Conservation (phyloP, 768 basidiomycete genomes). For the Collybia nuda region DNA sequence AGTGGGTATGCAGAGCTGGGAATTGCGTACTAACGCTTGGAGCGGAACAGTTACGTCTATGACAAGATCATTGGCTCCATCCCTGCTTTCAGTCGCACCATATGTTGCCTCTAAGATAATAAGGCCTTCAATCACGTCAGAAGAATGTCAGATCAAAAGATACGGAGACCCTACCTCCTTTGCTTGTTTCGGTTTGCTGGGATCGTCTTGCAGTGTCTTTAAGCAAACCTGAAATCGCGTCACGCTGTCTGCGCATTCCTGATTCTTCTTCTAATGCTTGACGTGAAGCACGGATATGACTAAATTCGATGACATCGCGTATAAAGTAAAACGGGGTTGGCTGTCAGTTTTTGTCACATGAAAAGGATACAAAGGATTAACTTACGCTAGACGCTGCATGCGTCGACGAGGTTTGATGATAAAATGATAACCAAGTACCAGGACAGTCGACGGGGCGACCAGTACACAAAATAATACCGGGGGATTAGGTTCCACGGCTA, state of each 20-base stretch:
- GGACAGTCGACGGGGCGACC: slow-evolving; percentile 54
- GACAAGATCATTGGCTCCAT: slow-evolving; percentile 51
- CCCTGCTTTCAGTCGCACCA: slow-evolving; percentile 52
- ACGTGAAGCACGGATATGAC: slow-evolving; percentile 67
- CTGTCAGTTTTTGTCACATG: background rate
- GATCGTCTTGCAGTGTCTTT: slow-evolving; percentile 67
- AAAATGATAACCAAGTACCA: slow-evolving; percentile 56
- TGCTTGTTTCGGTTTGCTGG: slow-evolving; percentile 59
- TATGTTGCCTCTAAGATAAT: slow-evolving; percentile 77
- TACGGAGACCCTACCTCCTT: slow-evolving; percentile 51
- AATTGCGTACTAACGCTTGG: slow-evolving; percentile 78
- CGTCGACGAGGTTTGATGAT: slow-evolving; percentile 56
- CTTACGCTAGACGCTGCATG: slow-evolving; percentile 53
- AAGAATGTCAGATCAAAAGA: slow-evolving; percentile 3
- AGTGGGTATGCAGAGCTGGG: slow-evolving; percentile 76
- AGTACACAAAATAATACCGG: slow-evolving; percentile 48
- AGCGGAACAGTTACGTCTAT: slow-evolving; percentile 81
- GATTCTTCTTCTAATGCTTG: slow-evolving; percentile 64
- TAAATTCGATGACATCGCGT: slow-evolving; percentile 24
- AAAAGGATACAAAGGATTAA: slow-evolving; percentile 7
- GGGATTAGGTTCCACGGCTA: slow-evolving; percentile 51
- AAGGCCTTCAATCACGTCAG: slow-evolving; percentile 50
- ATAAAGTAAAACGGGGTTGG: background rate
- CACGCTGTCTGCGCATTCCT: slow-evolving; percentile 60
- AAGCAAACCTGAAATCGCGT: slow-evolving; percentile 62